These are phyloP conservation scores for Auriscalpium orientale DNA, from an alignment of 768 basidiomycete species.

Conservation along the genomic window DNA sequence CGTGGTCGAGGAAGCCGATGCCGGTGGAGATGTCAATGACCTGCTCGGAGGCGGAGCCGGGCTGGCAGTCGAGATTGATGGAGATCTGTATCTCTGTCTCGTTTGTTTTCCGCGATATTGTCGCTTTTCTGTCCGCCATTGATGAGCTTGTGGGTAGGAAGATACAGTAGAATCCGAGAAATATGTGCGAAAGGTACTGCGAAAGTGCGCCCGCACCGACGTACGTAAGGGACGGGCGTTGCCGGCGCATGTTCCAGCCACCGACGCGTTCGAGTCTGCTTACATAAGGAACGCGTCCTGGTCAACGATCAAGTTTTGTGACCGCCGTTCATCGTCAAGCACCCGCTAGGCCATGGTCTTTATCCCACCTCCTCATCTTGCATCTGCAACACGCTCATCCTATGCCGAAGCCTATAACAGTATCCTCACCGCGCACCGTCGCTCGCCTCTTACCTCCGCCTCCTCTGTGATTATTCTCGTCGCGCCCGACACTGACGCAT, in stretches of 20 bases:
- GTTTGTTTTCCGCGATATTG: conserved; percentile 75
- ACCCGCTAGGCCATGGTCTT: conserved; percentile 49
- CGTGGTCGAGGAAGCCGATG: conserved; percentile 98
- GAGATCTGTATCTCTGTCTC: conserved; percentile 87
- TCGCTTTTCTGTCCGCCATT: conserved; percentile 50
- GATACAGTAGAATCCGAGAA: too few species aligned
- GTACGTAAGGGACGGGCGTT: too few species aligned
- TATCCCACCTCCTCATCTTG: conserved; percentile 64
- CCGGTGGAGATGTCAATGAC: conserved; percentile 84
- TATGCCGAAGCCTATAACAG: conserved; percentile 68
- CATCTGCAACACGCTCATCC: conserved; percentile 48
- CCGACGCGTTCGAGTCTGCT: too few species aligned
- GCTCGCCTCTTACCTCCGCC: conserved; percentile 68
- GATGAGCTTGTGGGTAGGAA: not conserved
- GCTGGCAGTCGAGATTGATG: conserved; percentile 73
- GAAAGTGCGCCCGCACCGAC: too few species aligned
- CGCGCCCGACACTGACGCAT: conserved; percentile 85
- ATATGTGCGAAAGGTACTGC: too few species aligned
- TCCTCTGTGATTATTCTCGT: conserved; percentile 82
- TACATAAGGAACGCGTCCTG: too few species aligned
- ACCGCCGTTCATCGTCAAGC: too few species aligned
- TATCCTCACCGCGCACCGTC: conserved; percentile 65
- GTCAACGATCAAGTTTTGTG: too few species aligned
- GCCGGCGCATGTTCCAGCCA: too few species aligned
- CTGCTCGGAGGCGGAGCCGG: conserved; percentile 56